Base-by-base conservation (phyloP, 495 filamentous ascomycete genomes). In the Podospora pseudoanserina region DNA sequence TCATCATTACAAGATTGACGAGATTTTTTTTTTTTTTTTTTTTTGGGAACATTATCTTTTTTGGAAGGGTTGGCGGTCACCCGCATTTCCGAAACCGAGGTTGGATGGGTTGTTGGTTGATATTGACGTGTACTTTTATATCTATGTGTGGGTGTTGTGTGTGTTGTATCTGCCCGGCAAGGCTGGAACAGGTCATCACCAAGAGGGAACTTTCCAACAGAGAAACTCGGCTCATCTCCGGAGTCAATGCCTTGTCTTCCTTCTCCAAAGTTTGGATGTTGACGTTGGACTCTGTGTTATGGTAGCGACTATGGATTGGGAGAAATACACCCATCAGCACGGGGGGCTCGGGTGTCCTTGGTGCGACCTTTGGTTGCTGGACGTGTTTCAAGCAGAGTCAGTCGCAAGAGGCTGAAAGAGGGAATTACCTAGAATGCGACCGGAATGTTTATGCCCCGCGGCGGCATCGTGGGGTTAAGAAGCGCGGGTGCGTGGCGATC, bases 201-300 rank as follows among this genome's bases (percentile, higher is more conserved):
- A 39, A 39, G 11, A 0, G 39, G 39, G 39, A 49, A 49, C 9
- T 49, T 49, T 49, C 15, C 13, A 49, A 49, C 39, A 11, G 39
- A 49, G 60, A 54, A 54, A 72, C 72, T 73, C 75, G 75, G 70
- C 71, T 78, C 76, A 78, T 78, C 68, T 78, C 76, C 76, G 75
- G 65, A 62, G 53, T 76, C 68, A 73, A 78, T 78, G 75, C 76
- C 66, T 69, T 67, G 28, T 27, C 5, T 55, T 56, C 63, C 64
- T 59, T 58, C n/a, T 58, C 55, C 7, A 18, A 4, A 56, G 32
- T 11, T 49, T 49, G 39, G 5, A 49, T 13, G 39, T 49, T 49
- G 39, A 49, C 15, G 39, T 30, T 11, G n/a, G 39, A 63, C 59
- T 27, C 59, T 61, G 26, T 2, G 28, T 34, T 63, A 32, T n/a